Evolutionary conservation across 2,329 filamentous ascomycete genomes (phyloP), one percentile per base, ranked within the genome.

Genomic region (Dactylella cylindrospora): DNA sequence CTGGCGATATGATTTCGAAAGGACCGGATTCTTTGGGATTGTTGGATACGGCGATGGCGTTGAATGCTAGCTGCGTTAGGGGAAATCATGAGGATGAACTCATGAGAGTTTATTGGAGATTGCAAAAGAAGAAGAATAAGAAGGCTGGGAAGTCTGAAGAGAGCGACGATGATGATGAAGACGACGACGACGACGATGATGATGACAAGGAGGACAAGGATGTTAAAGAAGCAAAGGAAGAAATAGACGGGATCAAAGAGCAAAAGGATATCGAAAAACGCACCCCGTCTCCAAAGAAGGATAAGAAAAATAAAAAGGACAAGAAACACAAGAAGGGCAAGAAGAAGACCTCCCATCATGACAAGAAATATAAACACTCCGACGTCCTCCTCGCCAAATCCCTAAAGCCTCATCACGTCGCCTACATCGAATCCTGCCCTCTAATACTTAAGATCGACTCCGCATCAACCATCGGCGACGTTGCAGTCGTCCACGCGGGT

Each of bases 31-130:
- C 87, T 25, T 70, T 78, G 0, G 88, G 84, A 29, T 88, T 95
- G 0, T 78, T 97, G 40, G 81, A 85, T 55, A 77, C 90, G 33
- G 84, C 88, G 29, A 86, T 89, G 71, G 74, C 80, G 10, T 74
- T 91, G 29, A 80, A 81, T 44, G 90, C 91, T 17, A 88, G 84
- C 23, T 88, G 83, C 65, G 89, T 97, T 6, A 84, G 91, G 44
- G 93, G 93, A 13, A 96, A 96, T 73, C 88, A 95, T 74, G 93
- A 98, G 71, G 90, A 97, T 71, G 80, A 84, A 17, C 78, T 96
- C 15, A 78, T 97, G n/a, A 78, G 85, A 6, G 79, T 83, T 1
- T 80, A 83, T 62, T 75, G 77, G 22, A 62, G 65, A 6, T 12
- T 68, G 5, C 61, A 66, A 32, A 49, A 40, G 31, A 47, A 50